Percentiles rank a stretch among this genome's conserved stretches.
Conservation (phyloP, 1,284 basidiomycete genomes). For the Cryptococcus sp. region DNA sequence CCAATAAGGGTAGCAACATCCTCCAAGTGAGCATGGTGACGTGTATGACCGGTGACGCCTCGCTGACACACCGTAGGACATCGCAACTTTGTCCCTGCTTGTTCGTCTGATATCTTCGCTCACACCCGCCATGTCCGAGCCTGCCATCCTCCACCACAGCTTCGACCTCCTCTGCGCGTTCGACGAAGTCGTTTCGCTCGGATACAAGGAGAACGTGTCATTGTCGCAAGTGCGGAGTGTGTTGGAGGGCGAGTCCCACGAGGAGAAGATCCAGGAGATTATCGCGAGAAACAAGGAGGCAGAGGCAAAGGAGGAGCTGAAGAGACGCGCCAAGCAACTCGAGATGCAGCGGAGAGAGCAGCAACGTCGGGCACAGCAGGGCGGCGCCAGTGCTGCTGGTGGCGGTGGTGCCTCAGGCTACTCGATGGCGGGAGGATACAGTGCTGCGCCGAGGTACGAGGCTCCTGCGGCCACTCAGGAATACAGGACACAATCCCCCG, state of each 20-base stretch:
- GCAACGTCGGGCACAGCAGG: slow-evolving; percentile 64
- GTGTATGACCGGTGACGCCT: background rate
- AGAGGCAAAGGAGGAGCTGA: slow-evolving; percentile 98
- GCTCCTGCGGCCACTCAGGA: slow-evolving; percentile 44
- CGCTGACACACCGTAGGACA: slow-evolving; percentile 64
- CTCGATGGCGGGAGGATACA: slow-evolving; percentile 58
- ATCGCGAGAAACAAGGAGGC: slow-evolving; percentile 99
- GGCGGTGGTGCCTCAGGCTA: slow-evolving; percentile 54
- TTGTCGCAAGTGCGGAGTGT: slow-evolving; percentile 88
- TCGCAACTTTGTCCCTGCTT: slow-evolving; percentile 91
- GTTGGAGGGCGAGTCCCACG: slow-evolving; percentile 98
- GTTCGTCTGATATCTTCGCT: slow-evolving; percentile 92
- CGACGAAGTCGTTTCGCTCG: slow-evolving; percentile 93
- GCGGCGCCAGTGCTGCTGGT: slow-evolving; percentile 54
- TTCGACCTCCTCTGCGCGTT: slow-evolving; percentile 95
- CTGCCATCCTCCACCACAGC: slow-evolving; percentile 86
- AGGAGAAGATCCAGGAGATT: slow-evolving; percentile 99
- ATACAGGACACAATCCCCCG: slow-evolving; percentile 49
- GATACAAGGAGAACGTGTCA: slow-evolving; percentile 92
- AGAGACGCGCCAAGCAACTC: slow-evolving; percentile 94
- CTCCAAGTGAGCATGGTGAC: slow-evolving; percentile 59
- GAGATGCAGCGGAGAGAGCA: slow-evolving; percentile 97
- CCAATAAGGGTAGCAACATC: slow-evolving; percentile 97
- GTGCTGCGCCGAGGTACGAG: slow-evolving; percentile 70
- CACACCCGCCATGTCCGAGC: slow-evolving; percentile 74